phyloP scores from a whole-genome alignment of 805 yeast species.

The Yarrowia osloensis region DNA sequence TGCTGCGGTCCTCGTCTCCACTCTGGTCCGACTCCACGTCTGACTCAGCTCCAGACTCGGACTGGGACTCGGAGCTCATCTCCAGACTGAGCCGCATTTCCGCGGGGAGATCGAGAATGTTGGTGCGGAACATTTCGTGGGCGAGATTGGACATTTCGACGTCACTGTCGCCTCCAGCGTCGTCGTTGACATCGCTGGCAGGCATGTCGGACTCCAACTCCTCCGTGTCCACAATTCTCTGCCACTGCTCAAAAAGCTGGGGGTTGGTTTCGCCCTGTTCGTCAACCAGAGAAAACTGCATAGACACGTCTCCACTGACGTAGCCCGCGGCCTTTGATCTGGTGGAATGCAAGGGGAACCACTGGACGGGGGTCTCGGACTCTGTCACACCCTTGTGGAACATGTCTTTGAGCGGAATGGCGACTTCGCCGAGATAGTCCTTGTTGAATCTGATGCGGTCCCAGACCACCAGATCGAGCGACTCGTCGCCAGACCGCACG shows the following conservation, averaged over 20 bases:
- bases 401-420: conserved; percentile 8
- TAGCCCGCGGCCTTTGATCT: background rate
- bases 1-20: background rate
- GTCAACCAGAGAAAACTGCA: conserved; percentile 20
- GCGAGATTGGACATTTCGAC: conserved; percentile 22
- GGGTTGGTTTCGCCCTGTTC: background rate
- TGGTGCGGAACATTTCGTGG: conserved; percentile 20
- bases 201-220: conserved; percentile 11
- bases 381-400: conserved; percentile 21
- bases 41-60: conserved; percentile 27
- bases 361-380: background rate
- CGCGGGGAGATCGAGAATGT: conserved; percentile 11
- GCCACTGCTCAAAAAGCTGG: background rate
- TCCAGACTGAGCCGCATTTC: conserved; percentile 11
- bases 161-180: conserved; percentile 1
- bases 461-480: conserved; percentile 35
- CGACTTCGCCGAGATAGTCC: conserved; percentile 27
- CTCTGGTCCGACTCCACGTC: conserved; percentile 13
- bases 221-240: background rate
- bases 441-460: conserved; percentile 28
- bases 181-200: background rate
- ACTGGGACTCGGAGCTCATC: conserved; percentile 4
- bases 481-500: conserved; percentile 39
- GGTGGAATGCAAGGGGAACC: conserved; percentile 7
- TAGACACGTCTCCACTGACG: conserved; percentile 13